Conservation (phyloP, 1,284 basidiomycete species). For the Sporisorium sorghi region DNA sequence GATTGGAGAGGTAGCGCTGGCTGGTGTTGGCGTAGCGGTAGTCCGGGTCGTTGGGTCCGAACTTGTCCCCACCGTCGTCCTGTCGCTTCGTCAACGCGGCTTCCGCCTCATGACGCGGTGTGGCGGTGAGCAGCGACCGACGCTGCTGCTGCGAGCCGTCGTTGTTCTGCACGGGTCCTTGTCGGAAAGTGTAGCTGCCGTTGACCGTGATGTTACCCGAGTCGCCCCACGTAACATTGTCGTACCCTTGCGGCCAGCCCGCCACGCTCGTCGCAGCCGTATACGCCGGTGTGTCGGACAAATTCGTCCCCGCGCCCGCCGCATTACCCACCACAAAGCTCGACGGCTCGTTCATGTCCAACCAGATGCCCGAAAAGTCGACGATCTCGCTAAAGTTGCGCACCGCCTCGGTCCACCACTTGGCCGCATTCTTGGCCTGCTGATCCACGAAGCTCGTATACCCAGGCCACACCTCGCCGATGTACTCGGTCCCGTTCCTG, state of each 20-base stretch:
- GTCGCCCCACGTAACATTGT: conserved; percentile 74
- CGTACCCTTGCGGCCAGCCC: conserved; percentile 73
- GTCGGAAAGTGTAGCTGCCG: conserved; percentile 69
- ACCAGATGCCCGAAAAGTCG: conserved; percentile 55
- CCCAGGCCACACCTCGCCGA: conserved; percentile 73
- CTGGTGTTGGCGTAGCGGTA: conserved; percentile 43
- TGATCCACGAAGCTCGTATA: conserved; percentile 48
- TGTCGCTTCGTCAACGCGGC: conserved; percentile 18
- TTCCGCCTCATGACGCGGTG: conserved; percentile 2
- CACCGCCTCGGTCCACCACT: conserved; percentile 56
- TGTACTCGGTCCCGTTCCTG: conserved; percentile 72
- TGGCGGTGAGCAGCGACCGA: neutral
- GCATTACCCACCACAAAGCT: conserved; percentile 47
- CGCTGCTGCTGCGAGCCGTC: conserved; percentile 21
- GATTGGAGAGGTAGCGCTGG: conserved; percentile 51
- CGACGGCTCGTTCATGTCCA: conserved; percentile 60
- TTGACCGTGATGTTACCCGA: conserved; percentile 81
- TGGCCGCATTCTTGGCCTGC: conserved; percentile 35
- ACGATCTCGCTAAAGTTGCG: conserved; percentile 53
- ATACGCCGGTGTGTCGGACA: conserved; percentile 64
- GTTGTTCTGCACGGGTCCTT: conserved; percentile 40
- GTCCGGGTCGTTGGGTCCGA: conserved; percentile 28
- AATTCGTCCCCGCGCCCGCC: conserved; percentile 71
- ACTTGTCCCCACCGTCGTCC: conserved; percentile 10
- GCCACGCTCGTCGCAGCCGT: conserved; percentile 40